Conservation (phyloP, 495 filamentous ascomycete genomes). For the Symbiotaphrina buchneri region DNA sequence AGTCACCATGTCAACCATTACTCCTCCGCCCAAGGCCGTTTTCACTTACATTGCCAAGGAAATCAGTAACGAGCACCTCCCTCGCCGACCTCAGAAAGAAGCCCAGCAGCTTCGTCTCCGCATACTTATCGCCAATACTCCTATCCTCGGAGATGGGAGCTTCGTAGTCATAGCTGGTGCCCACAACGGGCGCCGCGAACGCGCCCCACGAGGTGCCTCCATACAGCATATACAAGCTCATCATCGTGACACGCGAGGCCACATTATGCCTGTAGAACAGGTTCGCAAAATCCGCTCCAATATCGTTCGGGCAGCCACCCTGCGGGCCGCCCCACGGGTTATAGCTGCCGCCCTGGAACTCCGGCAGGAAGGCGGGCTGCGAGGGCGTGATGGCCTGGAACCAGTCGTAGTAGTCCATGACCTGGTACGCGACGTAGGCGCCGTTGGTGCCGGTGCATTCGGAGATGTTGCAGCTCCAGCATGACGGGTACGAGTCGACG, state of each 20-base stretch:
- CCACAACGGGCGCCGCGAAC: conserved; percentile 8
- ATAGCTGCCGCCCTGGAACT: conserved; percentile 41
- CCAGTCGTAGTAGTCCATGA: conserved; percentile 19
- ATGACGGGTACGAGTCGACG: conserved; percentile 35
- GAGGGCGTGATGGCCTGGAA: conserved; percentile 24
- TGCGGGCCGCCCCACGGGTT: conserved; percentile 36
- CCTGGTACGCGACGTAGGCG: conserved; percentile 25
- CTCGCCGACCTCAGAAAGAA: conserved; percentile 16
- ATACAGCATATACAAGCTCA: conserved; percentile 27
- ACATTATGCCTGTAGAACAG: conserved; percentile 33
- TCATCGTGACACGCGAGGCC: conserved; percentile 18
- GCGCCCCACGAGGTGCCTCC: conserved; percentile 35
- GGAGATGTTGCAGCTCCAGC: conserved; percentile 32
- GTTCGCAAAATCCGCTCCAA: conserved; percentile 29
- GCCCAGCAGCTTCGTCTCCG: conserved; percentile 8
- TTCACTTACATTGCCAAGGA: conserved; percentile 17
- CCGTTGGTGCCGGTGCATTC: conserved; percentile 31
- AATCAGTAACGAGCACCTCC: conserved; percentile 26
- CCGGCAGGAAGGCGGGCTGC: conserved; percentile 33
- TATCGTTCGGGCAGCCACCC: conserved; percentile 21
- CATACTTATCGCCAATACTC: conserved; percentile 28
- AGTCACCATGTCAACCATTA: too few relatives aligned
- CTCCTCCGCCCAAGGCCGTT: too few relatives aligned
- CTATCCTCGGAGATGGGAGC: conserved; percentile 34
- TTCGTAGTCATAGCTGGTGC: conserved; percentile 33